Evolutionary conservation across 192 early-diverging fungal genomes (phyloP), one percentile per base, ranked within the genome.

Genomic region (Thamnidium elegans): DNA sequence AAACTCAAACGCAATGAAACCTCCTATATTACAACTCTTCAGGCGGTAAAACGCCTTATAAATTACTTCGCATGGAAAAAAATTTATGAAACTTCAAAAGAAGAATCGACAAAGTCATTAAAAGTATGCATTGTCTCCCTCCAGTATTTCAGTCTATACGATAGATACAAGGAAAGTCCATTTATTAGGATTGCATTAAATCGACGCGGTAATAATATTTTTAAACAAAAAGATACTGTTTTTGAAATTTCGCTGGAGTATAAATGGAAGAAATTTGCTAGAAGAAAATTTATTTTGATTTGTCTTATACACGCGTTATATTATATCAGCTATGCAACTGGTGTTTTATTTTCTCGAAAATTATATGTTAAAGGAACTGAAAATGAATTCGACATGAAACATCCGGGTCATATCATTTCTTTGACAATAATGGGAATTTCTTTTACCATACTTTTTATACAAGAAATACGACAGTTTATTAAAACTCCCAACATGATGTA

Each of bases 241-340:
- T 43, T 64, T 50, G 62, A 53, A 30, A 45, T 51, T 14, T 13
- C 53, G 20, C 21, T 52, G 31, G n/a, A 52, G 3, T 64, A 64
- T 42, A 64, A 64, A 54, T 64, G 62, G 62, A 50, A 42, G 7
- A 43, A n/a, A 6, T 64, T 64, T 54, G 62, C 62, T 21, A 32
- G 13, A 14, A 26, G 8, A 14, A 50, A 19, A 8, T 64, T 64
- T 10, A 26, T 42, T 2, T 14, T 44, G 34, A 64, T 64, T 10
- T 45, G 23, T 5, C 14, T 64, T 15, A 14, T 64, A 14, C 50
- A 64, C 20, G 43, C 53, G 4, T 4, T 15, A 7, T 64, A 64
- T 26, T 64, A 64, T 43, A 42, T 21, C 1, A 32, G 31, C 3
- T 64, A 64, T 52, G 51, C 51, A 42, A 54, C 36, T 7, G 39